Evolutionary conservation across 2,329 filamentous ascomycete species (phyloP).

Genomic region (Zelopaecilomyces penicillatus): DNA sequence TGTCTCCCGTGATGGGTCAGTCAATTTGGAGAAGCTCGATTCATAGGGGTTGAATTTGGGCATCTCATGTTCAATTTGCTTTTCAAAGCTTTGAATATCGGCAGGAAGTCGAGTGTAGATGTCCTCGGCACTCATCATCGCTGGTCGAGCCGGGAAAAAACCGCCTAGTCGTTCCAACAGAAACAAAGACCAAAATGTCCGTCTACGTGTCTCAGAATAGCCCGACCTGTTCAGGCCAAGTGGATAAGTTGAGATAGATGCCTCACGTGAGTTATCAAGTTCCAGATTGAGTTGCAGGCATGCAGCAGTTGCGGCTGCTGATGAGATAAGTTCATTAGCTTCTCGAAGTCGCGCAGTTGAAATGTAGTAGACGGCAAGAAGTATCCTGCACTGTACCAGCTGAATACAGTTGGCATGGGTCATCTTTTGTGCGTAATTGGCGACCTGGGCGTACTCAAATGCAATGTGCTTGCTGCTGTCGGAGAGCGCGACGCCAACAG

Average conservation of each 20-base stretch:
- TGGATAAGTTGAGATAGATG: constrained; percentile 33
- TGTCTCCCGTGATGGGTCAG: constrained; percentile 31
- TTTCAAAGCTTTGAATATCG: constrained; percentile 52
- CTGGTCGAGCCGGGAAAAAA: constrained; percentile 44
- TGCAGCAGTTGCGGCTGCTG: constrained; percentile 51
- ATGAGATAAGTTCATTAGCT: constrained; percentile 56
- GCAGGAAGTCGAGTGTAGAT: constrained; percentile 60
- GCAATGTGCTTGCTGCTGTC: constrained; percentile 29
- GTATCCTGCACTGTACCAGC: constrained; percentile 57
- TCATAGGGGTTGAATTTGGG: constrained; percentile 52
- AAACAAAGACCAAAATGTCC: constrained; percentile 66
- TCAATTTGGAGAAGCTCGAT: constrained; percentile 13
- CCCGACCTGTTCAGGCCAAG: constrained; percentile 49
- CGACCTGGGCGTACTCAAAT: constrained; percentile 40
- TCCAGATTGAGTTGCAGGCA: constrained; percentile 58
- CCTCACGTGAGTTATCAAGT: constrained; percentile 37
- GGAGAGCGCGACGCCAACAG: constrained; percentile 30
- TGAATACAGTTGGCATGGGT: constrained; percentile 37
- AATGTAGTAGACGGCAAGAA: constrained; percentile 59
- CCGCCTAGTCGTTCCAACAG: constrained; percentile 60
- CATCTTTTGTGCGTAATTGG: constrained; percentile 43
- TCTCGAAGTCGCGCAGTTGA: constrained; percentile 50
- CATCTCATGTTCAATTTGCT: constrained; percentile 45
- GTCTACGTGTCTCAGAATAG: constrained; percentile 57
- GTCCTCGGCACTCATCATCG: constrained; percentile 53